These are phyloP conservation scores for Dendrostoma leiphaemia DNA, from an alignment of 2,329 filamentous ascomycete species.

Conservation along the genomic window DNA sequence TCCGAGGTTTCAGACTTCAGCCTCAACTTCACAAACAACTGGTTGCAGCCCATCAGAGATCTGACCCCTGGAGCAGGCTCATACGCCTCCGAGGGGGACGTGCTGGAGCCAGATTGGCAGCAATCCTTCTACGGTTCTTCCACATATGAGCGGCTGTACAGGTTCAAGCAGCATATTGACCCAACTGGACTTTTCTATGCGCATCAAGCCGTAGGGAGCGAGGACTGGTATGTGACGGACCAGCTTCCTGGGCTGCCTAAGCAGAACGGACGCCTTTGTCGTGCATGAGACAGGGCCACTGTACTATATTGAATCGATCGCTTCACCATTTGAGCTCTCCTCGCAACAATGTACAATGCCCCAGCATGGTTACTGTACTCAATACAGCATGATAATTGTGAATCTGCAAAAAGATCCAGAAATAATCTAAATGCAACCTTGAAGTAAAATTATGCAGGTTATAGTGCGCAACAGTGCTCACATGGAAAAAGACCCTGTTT, in stretches of 20 bases:
- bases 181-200: conserved; percentile 30
- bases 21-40: conserved; percentile 28
- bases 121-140: conserved; percentile 31
- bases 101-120: conserved; percentile 32
- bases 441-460: no score
- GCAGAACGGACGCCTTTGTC: conserved; percentile 1
- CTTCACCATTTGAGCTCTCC: no score
- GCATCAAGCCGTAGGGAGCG: conserved; percentile 23
- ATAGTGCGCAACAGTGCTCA: no score
- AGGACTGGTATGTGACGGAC: conserved; percentile 21
- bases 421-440: no score
- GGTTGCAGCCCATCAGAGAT: conserved; percentile 29
- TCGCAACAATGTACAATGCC: no score
- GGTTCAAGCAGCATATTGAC: conserved; percentile 32
- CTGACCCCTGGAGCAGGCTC: conserved; percentile 33
- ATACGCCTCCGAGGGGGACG: conserved; percentile 39
- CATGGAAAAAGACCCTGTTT: no score
- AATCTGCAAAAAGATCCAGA: no score
- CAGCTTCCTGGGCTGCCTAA: conserved; percentile 3
- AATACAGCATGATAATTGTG: no score
- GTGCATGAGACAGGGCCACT: no score
- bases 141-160: conserved; percentile 30
- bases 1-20: conserved; percentile 10
- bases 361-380: no score
- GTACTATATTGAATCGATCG: no score